A percentile compares a stretch with the other conserved stretches of the same genome.
Evolutionary conservation across 495 filamentous ascomycete species (phyloP).

Genomic region (Aspergillus sparsus): DNA sequence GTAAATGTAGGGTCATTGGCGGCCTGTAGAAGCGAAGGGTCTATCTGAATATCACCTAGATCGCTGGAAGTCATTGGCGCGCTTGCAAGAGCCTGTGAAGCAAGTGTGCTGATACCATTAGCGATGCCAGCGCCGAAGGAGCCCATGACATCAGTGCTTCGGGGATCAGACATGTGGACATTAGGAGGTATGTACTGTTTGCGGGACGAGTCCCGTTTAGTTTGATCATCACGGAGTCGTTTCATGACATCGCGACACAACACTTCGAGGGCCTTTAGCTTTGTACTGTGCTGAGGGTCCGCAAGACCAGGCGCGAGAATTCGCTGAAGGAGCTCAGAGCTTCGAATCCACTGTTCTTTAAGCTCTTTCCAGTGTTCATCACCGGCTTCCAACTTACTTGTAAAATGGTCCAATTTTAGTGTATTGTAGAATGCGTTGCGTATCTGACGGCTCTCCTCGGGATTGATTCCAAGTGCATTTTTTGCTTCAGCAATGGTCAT

Average conservation of each 20-base stretch:
- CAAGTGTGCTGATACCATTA: constrained; percentile 55
- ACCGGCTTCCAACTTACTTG: constrained; percentile 71
- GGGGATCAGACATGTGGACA: constrained; percentile 29
- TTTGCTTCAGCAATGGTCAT: constrained; percentile 76
- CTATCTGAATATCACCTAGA: constrained; percentile 63
- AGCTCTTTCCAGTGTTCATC: constrained; percentile 70
- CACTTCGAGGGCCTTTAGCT: constrained; percentile 66
- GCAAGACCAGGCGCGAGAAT: constrained; percentile 56
- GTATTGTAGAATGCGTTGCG: constrained; percentile 67
- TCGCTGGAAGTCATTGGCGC: constrained; percentile 45
- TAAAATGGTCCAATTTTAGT: constrained; percentile 68
- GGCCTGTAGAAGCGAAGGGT: constrained; percentile 59
- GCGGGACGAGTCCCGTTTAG: constrained; percentile 55
- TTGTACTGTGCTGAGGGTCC: constrained; percentile 57
- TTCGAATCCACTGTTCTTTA: constrained; percentile 66
- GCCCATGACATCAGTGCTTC: constrained; percentile 25
- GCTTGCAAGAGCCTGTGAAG: constrained; percentile 53
- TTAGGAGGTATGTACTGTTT: constrained; percentile 44
- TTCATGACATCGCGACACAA: constrained; percentile 76
- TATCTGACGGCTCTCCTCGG: constrained; percentile 65
- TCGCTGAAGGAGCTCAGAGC: constrained; percentile 55
- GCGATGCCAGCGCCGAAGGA: constrained; percentile 37
- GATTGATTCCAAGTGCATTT: constrained; percentile 69
- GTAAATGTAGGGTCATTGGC: constrained; percentile 53
- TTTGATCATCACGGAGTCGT: constrained; percentile 67